phyloP scores from a whole-genome alignment of 768 basidiomycete species.

The Auriscalpium microsporum region DNA sequence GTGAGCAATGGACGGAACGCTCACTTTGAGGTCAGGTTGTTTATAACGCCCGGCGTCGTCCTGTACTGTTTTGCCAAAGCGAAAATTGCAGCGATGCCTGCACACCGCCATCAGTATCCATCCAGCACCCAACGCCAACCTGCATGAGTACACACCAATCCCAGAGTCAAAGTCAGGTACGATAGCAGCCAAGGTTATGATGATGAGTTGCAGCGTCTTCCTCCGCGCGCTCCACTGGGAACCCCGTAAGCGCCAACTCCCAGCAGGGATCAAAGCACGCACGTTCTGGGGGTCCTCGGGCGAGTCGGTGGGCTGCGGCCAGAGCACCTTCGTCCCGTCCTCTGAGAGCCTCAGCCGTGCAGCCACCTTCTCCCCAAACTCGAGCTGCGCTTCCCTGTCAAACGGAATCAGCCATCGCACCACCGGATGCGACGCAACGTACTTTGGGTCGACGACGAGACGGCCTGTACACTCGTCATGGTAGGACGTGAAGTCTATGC shows the following conservation, averaged over 20 bases:
- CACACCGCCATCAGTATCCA: neutral
- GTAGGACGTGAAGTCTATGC: slow-evolving; percentile 30
- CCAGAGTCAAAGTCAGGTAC: slow-evolving; percentile 63
- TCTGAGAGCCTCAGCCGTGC: slow-evolving; percentile 45
- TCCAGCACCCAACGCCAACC: neutral
- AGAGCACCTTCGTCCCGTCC: slow-evolving; percentile 53
- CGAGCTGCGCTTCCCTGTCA: slow-evolving; percentile 49
- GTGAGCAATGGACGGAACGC: neutral
- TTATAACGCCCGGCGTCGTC: slow-evolving; percentile 49
- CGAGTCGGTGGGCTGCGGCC: slow-evolving; percentile 62
- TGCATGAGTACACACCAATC: slow-evolving; percentile 35
- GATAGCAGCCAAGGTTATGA: slow-evolving; percentile 55
- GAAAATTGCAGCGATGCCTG: slow-evolving; percentile 57
- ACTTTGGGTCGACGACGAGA: slow-evolving; percentile 56
- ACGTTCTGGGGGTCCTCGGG: slow-evolving; percentile 61
- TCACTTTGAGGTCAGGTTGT: slow-evolving; percentile 49
- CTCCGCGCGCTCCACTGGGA: slow-evolving; percentile 41
- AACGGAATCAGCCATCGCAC: neutral
- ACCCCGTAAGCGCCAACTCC: slow-evolving; percentile 10
- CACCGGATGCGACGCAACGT: slow-evolving; percentile 15
- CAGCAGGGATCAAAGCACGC: slow-evolving; percentile 6
- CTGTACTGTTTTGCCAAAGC: slow-evolving; percentile 46
- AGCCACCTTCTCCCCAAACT: slow-evolving; percentile 50
- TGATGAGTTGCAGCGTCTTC: slow-evolving; percentile 49
- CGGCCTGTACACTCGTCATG: slow-evolving; percentile 52